Conservation (phyloP, 2,329 filamentous ascomycete genomes). For the Pseudocercospora crystallina region DNA sequence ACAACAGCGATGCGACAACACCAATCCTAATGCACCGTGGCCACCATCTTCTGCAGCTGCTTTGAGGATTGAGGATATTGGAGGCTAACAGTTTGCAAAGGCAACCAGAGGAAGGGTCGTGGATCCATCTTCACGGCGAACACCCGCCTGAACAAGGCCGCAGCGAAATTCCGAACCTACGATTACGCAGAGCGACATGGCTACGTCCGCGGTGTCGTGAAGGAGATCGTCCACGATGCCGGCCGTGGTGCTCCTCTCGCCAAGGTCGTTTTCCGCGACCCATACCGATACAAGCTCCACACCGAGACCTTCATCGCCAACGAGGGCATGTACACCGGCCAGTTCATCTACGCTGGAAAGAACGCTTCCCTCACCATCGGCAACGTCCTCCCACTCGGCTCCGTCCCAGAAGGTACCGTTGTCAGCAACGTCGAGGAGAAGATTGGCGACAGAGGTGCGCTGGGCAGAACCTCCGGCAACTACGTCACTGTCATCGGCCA, state of each 20-base stretch:
- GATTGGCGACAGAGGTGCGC: slow-evolving; percentile 90
- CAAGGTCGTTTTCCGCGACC: slow-evolving; percentile 94
- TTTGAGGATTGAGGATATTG: too few species aligned
- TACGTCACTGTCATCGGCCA: slow-evolving; percentile 98
- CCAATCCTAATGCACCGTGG: too few species aligned
- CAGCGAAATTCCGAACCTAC: slow-evolving; percentile 93
- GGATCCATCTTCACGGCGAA: slow-evolving; percentile 69
- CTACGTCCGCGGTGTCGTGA: slow-evolving; percentile 95
- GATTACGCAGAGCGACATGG: slow-evolving; percentile 80
- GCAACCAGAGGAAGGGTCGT: slow-evolving; percentile 74
- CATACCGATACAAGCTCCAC: slow-evolving; percentile 96
- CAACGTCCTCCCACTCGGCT: slow-evolving; percentile 92
- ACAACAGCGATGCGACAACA: too few species aligned
- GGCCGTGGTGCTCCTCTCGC: slow-evolving; percentile 97
- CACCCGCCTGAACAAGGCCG: slow-evolving; percentile 78
- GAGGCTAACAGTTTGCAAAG: slow-evolving; percentile 50
- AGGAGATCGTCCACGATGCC: slow-evolving; percentile 98
- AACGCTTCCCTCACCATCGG: slow-evolving; percentile 94
- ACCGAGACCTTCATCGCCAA: slow-evolving; percentile 99
- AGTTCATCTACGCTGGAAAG: slow-evolving; percentile 99
- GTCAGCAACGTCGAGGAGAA: slow-evolving; percentile 99
- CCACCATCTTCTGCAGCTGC: too few species aligned
- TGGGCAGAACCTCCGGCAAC: slow-evolving; percentile 97
- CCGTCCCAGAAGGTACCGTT: slow-evolving; percentile 98
- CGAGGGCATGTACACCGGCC: slow-evolving; percentile 99